Evolutionary conservation across 768 basidiomycete species (phyloP).

Genomic region (Holtermanniella nyarrowii): DNA sequence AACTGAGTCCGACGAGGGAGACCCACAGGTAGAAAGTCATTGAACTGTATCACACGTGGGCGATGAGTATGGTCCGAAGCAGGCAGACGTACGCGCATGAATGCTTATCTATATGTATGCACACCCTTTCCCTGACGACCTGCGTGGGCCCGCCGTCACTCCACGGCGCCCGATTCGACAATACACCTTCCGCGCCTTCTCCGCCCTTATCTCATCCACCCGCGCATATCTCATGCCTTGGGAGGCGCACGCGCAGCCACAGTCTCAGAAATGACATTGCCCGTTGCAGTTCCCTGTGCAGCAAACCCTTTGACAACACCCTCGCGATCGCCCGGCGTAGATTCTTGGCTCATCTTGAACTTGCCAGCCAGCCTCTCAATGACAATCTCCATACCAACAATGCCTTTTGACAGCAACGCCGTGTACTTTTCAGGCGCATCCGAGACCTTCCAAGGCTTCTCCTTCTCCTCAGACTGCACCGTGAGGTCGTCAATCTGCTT

Average conservation of each 20-base stretch:
- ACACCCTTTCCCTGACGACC: no score
- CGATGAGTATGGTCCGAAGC: no score
- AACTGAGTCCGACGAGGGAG: no score
- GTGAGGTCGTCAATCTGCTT: constrained; percentile 32
- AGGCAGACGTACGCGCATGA: no score
- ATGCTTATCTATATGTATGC: no score
- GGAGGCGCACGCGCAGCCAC: constrained; percentile 1
- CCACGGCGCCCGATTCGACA: no score
- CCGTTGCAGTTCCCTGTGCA: constrained; percentile 18
- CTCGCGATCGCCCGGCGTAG: constrained; percentile 27
- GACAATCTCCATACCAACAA: constrained; percentile 36
- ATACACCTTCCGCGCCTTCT: no score
- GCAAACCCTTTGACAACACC: constrained; percentile 36
- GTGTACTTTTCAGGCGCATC: constrained; percentile 36
- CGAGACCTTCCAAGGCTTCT: constrained; percentile 25
- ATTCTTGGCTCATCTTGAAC: constrained; percentile 38
- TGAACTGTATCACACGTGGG: no score
- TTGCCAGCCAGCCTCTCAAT: constrained; percentile 35
- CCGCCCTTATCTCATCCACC: no score
- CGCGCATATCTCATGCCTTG: no score
- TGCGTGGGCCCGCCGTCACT: no score
- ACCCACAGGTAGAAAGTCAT: no score
- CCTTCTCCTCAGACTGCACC: constrained; percentile 7
- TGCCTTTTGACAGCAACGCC: constrained; percentile 31
- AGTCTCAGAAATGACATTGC: constrained; percentile 19